A percentile compares a stretch with the other conserved stretches of the same genome.
phyloP scores from a whole-genome alignment of 192 early-diverging fungal species.

The Polychytrium aggregatum region DNA sequence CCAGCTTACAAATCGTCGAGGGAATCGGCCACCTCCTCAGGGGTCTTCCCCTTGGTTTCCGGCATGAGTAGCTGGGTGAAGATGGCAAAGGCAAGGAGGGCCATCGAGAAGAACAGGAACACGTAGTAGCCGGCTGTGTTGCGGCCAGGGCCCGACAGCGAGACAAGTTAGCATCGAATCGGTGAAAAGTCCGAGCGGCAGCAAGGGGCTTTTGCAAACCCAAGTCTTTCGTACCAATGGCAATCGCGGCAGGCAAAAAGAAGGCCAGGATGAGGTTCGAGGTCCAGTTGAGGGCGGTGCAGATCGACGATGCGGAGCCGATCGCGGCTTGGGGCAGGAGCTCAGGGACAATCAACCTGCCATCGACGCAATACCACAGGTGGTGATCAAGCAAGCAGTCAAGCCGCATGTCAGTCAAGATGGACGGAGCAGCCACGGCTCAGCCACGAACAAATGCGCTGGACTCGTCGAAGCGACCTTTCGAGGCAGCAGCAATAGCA shows the following conservation, averaged over 20 bases:
- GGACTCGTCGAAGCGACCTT: too few relatives aligned
- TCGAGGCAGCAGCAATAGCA: too few relatives aligned
- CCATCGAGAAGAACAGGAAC: conserved; percentile 56
- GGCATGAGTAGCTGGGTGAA: conserved; percentile 66
- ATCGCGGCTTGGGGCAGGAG: conserved; percentile 65
- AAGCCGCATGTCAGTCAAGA: too few relatives aligned
- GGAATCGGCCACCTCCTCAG: conserved; percentile 61
- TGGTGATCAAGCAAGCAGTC: too few relatives aligned
- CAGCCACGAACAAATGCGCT: too few relatives aligned
- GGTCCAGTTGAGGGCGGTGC: conserved; percentile 65
- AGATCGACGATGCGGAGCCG: conserved; percentile 55
- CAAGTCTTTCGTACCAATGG: conserved; percentile 19
- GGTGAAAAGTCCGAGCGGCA: too few relatives aligned
- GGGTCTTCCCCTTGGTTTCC: conserved; percentile 69
- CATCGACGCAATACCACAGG: too few relatives aligned
- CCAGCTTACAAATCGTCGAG: too few relatives aligned
- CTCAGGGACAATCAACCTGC: conserved; percentile 55
- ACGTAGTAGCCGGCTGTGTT: conserved; percentile 32
- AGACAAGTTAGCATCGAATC: too few relatives aligned
- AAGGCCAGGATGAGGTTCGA: conserved; percentile 52
- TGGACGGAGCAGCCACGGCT: too few relatives aligned
- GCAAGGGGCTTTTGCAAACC: too few relatives aligned
- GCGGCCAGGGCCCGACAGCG: background rate
- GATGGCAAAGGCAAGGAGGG: conserved; percentile 50
- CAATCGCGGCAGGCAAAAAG: conserved; percentile 44